Evolutionary conservation across 176 grass and related monocot genomes (phyloP), one percentile per base, ranked within the genome.

Genomic region (Panicum miliaceum): DNA sequence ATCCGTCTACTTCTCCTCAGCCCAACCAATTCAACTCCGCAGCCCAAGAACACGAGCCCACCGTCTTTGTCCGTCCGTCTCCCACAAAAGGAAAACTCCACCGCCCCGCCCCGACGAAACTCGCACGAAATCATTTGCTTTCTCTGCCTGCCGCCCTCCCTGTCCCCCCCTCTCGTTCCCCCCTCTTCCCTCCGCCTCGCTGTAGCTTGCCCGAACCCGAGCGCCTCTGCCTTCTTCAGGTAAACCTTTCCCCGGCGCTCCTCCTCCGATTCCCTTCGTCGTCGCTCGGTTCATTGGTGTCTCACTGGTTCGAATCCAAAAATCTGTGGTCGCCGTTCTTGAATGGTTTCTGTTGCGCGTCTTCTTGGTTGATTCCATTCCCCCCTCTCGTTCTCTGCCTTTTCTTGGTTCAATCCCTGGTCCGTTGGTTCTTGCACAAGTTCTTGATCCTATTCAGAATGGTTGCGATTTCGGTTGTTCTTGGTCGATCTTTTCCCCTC

Each of bases 151-250:
- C 29, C 2, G 29, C 29, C 29, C 29, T 32, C 1, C 7, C 34
- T 11, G 14, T 13, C 12, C 8, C 4, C 51, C 9, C n/a, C 26
- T 11, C 60, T 3, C n/a, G 14, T 13, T 3, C 8, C 4, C 51
- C 9, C n/a, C 26, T 11, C 60, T 3, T n/a, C 12, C 14, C 47
- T 4, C 4, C 3, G n/a, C 34, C 16, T 40, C 64, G 34, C 15
- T 6, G 64, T 35, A 8, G 32, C 12, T 27, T 27, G 61, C 25
- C 12, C 12, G 27, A 64, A 27, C 14, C 29, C 48, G 48, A n/a
- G 29, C 72, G 32, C 72, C n/a, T 32, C 25, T 35, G 71, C 73
- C 41, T 52, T 69, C 53, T 23, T 6, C 72, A 25, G 72, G 79
- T 82, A 60, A 62, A 72, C 2, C 5, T 67, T 2, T 20, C 62